Conservation (phyloP, 192 early-diverging fungal genomes). For the Spizellomyces punctatus region DNA sequence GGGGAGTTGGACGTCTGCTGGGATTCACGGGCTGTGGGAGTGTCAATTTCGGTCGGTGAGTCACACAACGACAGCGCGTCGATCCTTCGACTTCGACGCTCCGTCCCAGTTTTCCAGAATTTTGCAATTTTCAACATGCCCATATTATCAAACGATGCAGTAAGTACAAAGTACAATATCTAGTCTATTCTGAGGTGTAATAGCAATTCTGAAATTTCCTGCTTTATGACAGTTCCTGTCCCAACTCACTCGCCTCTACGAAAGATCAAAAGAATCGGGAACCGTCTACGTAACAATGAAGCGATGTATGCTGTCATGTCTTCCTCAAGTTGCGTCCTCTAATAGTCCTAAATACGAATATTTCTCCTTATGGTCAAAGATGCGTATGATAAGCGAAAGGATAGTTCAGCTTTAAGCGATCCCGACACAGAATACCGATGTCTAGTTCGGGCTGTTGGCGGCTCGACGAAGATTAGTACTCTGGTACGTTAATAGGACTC, state of each 20-base stretch:
- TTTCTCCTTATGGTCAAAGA: neutral
- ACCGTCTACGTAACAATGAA: constrained; percentile 56
- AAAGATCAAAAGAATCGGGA: constrained; percentile 35
- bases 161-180: too few relatives aligned
- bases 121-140: too few relatives aligned
- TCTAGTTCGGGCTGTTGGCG: constrained; percentile 38
- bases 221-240: constrained; percentile 39
- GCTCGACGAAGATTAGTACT: constrained; percentile 45
- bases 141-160: too few relatives aligned
- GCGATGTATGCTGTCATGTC: constrained; percentile 35
- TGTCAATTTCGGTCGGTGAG: too few relatives aligned
- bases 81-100: too few relatives aligned
- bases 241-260: constrained; percentile 36
- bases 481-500: constrained; percentile 29
- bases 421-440: constrained; percentile 45
- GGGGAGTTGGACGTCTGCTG: too few relatives aligned
- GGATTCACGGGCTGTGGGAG: too few relatives aligned
- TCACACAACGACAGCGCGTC: too few relatives aligned
- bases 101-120: too few relatives aligned
- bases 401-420: constrained; percentile 6
- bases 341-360: neutral
- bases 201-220: too few relatives aligned
- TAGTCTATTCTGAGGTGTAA: too few relatives aligned
- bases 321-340: neutral
- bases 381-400: constrained; percentile 30